Evolutionary conservation across 177 flowering plant species (phyloP), one percentile per base, ranked within the genome.

Genomic region (Telopea speciosissima): DNA sequence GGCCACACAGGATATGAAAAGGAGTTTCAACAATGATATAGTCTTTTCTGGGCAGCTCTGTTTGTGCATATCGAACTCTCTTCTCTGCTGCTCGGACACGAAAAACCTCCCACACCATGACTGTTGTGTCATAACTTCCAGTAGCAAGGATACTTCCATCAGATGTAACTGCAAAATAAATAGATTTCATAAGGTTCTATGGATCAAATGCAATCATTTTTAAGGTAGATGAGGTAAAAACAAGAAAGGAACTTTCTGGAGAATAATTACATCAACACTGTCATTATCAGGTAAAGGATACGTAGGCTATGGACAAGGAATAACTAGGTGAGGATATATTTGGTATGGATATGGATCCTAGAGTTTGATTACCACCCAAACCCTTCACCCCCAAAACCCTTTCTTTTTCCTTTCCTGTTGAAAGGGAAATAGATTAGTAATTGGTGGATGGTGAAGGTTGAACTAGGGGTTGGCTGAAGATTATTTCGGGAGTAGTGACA

Each of bases 51-150:
- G 87, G 84, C 10, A 81, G 61, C 69, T 95, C 99, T 24, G 81
- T 68, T 67, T 83, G 91, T 24, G 83, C 12, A 70, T 58, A 84
- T 31, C 91, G 83, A 68, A 74, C 80, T 79, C 83, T 85, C 81
- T 89, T 94, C 19, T 93, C 97, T 16, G 77, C 65, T 63, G 74
- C 58, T 81, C 77, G 83, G 68, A 71, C 71, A 69, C 86, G 87
- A 62, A 60, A 67, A 77, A 95, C 89, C 75, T 93, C 93, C 98
- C 99, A 95, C 71, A 95, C 89, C 98, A 95, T 95, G 22, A 95
- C 95, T 23, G 99, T 95, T 24, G 99, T 95, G 76, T 95, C 99
- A 81, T 88, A 86, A 80, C 99, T 95, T 78, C 99, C 99, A 72
- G 99, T 91, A 72, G 96, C 99, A 76, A 95, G 93, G 69, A 93